Conservation (phyloP, 208 protist species). For the Leishmania tarentolae region DNA sequence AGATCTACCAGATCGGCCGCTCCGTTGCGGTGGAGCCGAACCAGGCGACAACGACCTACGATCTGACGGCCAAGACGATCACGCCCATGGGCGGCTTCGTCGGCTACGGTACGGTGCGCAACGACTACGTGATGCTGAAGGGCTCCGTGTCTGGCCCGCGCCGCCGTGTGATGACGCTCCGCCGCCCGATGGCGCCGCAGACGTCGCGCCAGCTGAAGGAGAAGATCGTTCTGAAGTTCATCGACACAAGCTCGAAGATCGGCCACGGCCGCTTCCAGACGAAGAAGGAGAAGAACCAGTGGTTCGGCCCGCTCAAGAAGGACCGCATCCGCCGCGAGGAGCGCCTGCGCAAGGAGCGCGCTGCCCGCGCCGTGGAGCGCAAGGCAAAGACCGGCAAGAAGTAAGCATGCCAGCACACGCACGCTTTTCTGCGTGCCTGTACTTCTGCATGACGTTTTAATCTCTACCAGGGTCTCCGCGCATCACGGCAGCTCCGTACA, state of each 20-base stretch:
- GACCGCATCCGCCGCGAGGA: slow-evolving; percentile 84
- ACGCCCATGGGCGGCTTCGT: slow-evolving; percentile 99
- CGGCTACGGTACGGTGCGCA: slow-evolving; percentile 97
- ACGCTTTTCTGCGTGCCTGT: neutral
- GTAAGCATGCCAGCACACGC: neutral
- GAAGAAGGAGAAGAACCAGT: slow-evolving; percentile 96
- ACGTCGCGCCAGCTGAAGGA: slow-evolving; percentile 89
- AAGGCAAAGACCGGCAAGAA: slow-evolving; percentile 54
- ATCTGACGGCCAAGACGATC: slow-evolving; percentile 99
- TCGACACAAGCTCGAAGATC: slow-evolving; percentile 99
- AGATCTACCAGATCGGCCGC: slow-evolving; percentile 98
- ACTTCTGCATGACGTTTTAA: neutral
- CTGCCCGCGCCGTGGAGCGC: slow-evolving; percentile 77
- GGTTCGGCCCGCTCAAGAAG: slow-evolving; percentile 96
- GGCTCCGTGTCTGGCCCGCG: slow-evolving; percentile 93
- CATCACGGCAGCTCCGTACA: neutral
- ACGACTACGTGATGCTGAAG: slow-evolving; percentile 99
- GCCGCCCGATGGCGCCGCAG: slow-evolving; percentile 95
- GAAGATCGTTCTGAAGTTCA: slow-evolving; percentile 98
- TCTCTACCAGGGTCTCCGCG: neutral
- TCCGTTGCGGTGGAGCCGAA: slow-evolving; percentile 70
- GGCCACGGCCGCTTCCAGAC: slow-evolving; percentile 99
- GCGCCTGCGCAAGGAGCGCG: slow-evolving; percentile 84
- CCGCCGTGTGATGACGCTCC: slow-evolving; percentile 98
- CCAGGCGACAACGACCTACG: slow-evolving; percentile 96